Percentiles rank a stretch among this genome's conserved stretches.
These are phyloP conservation scores for Globisporangium solare DNA, from an alignment of 352 stramenopile genomes.

Conservation along the genomic window DNA sequence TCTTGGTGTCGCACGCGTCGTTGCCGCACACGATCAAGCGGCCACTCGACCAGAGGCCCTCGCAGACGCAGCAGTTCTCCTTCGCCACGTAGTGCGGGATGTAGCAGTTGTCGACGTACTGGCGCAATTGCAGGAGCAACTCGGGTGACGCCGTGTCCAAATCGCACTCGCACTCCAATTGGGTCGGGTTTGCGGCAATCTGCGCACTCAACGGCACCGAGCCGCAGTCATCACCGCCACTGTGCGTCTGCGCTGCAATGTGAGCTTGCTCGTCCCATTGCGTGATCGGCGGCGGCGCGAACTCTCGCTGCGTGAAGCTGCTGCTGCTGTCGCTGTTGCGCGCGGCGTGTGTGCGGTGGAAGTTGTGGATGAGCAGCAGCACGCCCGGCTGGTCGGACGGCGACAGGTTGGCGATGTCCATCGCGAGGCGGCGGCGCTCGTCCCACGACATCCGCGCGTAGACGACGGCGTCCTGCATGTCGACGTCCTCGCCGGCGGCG, in stretches of 20 bases:
- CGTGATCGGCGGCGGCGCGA: constrained; percentile 10
- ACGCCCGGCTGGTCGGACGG: constrained; percentile 62
- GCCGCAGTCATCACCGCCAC: background rate
- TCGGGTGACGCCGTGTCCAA: constrained; percentile 50
- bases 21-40: constrained; percentile 65
- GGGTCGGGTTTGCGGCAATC: constrained; percentile 14
- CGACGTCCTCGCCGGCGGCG: background rate
- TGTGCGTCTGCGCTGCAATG: background rate
- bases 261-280: constrained; percentile 19
- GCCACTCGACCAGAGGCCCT: constrained; percentile 78
- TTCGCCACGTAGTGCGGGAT: constrained; percentile 65
- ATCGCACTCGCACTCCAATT: constrained; percentile 58
- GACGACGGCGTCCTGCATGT: background rate
- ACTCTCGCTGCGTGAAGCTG: constrained; percentile 4
- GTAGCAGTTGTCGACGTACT: constrained; percentile 80
- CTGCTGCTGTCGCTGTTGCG: constrained; percentile 4
- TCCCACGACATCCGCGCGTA: constrained; percentile 48
- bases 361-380: constrained; percentile 55
- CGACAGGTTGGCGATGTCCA: constrained; percentile 67
- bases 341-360: constrained; percentile 22
- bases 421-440: constrained; percentile 49
- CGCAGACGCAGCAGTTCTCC: constrained; percentile 77
- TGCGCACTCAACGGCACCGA: background rate
- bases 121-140: constrained; percentile 51
- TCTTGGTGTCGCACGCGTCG: constrained; percentile 50